phyloP scores from a whole-genome alignment of 306 rosid species.

The Ormosia emarginata region DNA sequence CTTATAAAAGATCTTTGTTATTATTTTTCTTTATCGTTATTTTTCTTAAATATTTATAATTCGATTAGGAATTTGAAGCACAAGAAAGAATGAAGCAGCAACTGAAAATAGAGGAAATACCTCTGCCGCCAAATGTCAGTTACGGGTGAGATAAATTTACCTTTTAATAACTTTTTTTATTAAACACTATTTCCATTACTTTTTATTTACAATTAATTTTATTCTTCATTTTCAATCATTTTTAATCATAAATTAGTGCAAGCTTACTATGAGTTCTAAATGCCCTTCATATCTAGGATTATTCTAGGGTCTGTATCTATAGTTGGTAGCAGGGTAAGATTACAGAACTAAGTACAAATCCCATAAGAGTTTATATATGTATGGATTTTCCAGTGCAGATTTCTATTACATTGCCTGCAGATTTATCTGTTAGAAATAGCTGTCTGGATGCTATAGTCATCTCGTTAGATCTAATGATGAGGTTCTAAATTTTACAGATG shows the following conservation, averaged over 20 bases:
- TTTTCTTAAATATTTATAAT: constrained; percentile 14
- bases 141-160: constrained; percentile 63
- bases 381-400: neutral
- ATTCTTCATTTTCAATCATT: neutral
- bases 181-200: neutral
- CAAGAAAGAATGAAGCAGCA: constrained; percentile 95
- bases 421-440: constrained; percentile 2
- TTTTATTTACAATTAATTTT: neutral
- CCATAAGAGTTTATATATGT: neutral
- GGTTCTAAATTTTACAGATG: neutral
- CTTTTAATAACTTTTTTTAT: neutral
- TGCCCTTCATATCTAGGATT: neutral
- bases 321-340: neutral
- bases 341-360: neutral
- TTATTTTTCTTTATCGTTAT: neutral
- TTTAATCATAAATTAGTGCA: neutral
- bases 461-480: neutral
- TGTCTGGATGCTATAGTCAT: neutral
- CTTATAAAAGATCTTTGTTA: neutral
- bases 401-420: neutral
- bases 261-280: neutral
- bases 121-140: constrained; percentile 67
- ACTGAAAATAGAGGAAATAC: constrained; percentile 62
- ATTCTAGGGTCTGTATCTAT: neutral
- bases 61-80: constrained; percentile 79